phyloP scores from a whole-genome alignment of 495 filamentous ascomycete genomes.

The Lepidopterella palustris region DNA sequence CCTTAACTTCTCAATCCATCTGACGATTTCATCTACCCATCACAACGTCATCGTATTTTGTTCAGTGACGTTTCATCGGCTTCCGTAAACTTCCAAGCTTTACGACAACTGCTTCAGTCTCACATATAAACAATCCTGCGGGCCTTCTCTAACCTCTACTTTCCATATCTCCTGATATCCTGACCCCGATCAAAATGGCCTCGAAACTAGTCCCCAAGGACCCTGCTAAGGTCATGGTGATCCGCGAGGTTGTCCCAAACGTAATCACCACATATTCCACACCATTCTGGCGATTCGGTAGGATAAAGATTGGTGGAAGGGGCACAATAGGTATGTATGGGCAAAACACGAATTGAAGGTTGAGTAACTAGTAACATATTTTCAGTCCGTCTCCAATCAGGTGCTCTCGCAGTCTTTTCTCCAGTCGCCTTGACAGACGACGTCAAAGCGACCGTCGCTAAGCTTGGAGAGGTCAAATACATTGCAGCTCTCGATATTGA shows the following conservation, averaged over 20 bases:
- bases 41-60: background rate
- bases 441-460: slow-evolving; percentile 58
- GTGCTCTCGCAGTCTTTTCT: slow-evolving; percentile 83
- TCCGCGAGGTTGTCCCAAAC: slow-evolving; percentile 71
- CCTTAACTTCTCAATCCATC: background rate
- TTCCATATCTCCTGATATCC: background rate
- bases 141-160: background rate
- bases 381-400: slow-evolving; percentile 66
- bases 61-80: background rate
- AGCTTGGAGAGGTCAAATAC: slow-evolving; percentile 72
- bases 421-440: slow-evolving; percentile 75
- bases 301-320: slow-evolving; percentile 74
- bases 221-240: slow-evolving; percentile 75
- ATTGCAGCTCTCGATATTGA: slow-evolving; percentile 81
- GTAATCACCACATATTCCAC: slow-evolving; percentile 69
- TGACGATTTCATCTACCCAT: background rate
- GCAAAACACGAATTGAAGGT: background rate
- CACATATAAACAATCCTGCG: background rate
- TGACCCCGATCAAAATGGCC: slow-evolving; percentile 27
- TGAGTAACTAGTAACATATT: slow-evolving; percentile 8
- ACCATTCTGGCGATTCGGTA: slow-evolving; percentile 78
- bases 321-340: slow-evolving; percentile 67
- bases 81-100: background rate
- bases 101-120: background rate
- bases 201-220: slow-evolving; percentile 54